Base-by-base conservation (phyloP, 1,284 basidiomycete species). In the Leccinum discolor region DNA sequence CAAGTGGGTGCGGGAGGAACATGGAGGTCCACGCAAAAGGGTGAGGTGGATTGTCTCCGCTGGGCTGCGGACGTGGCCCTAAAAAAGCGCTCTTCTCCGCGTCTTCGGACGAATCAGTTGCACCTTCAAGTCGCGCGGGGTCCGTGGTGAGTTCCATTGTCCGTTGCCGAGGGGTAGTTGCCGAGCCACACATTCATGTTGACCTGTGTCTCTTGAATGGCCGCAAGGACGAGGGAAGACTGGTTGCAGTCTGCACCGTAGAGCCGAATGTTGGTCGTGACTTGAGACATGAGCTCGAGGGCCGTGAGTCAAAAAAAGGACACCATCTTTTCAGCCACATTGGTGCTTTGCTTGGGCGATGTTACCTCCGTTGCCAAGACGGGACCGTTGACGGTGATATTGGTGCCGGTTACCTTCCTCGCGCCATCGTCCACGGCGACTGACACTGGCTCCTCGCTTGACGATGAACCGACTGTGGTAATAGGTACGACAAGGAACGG, bases 111-210 rank as follows among this genome's bases (percentile, higher is more conserved):
- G 47, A 58, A n/a, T 64, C 60, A 23, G 57, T 35, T n/a, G 44
- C 6, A 11, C 35, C n/a, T 35, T 50, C 50, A 57, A 29, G 23
- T n/a, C 18, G 64, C 52, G 35, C 29, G 50, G 44, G 52, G n/a
- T 66, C 66, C 61, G 69, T 69, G 47, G 57, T 14, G 44, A 68
- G 82, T 80, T 32, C 84, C 80, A 66, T 91, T 87, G 68, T 91
- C 88, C 62, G 83, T 86, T 44, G 90, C 75, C 10, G 83, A 71
- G 32, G 84, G 83, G 76, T 90, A 98, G 72, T 93, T 94, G 35
- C 90, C 96, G n/a, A 95, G 83, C 79, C 83, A 98, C 14, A 98
- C 92, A 10, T 80, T 82, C 87, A 99, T 85, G 79, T 97, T 84
- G 63, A 95, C 93, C 78, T 97, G 94, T 60, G 95, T 97, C 72